Evolutionary conservation across 108 stramenopile species (phyloP), one percentile per base, ranked within the genome.

Genomic region (Nannochloropsis oceanica): DNA sequence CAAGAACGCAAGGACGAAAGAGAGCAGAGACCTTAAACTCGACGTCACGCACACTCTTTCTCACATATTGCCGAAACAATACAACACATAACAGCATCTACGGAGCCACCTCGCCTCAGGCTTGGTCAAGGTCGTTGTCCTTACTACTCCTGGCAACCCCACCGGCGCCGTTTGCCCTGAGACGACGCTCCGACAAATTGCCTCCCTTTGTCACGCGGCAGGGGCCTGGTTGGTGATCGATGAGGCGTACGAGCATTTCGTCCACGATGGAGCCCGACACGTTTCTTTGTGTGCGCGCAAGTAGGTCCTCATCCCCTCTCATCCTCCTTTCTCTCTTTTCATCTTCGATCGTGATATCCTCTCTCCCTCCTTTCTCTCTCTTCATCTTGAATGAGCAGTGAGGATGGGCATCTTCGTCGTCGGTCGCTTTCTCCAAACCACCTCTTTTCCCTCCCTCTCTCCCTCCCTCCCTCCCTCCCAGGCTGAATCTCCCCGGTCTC

Each of bases 241-340:
- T 87, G 93, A 95, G 82, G 96, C 96, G 14, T 97, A 97, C 88
- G 95, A 96, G 83, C 94, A 96, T 85, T 97, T 97, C 90, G 93
- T 94, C 83, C 87, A 89, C 43, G 91, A 88, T 24, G 88, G 86
- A 12, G 88, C 87, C n/a, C 27, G 83, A 86, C 87, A 86, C 10
- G 59, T 73, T 2, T 73, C 59, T n/a, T 73, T 73, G 59, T 73
- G 59, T n/a, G 59, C 59, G 59, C n/a, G 5, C 8, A n/a, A 18
- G 59, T 73, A 73, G 22, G 59, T 73, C n/a, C n/a, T n/a, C 0
- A 73, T n/a, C 22, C 0, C n/a, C n/a, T n/a, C n/a, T 7, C 59
- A 18, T 10, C n/a, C 22, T n/a, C n/a, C 22, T n/a, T 18, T 73
- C 9, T 73, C 34, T 73, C n/a, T 73, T 10, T n/a, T 0, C 18